phyloP scores from a whole-genome alignment of 2,329 filamentous ascomycete species.

The Hypomyces rosellus region DNA sequence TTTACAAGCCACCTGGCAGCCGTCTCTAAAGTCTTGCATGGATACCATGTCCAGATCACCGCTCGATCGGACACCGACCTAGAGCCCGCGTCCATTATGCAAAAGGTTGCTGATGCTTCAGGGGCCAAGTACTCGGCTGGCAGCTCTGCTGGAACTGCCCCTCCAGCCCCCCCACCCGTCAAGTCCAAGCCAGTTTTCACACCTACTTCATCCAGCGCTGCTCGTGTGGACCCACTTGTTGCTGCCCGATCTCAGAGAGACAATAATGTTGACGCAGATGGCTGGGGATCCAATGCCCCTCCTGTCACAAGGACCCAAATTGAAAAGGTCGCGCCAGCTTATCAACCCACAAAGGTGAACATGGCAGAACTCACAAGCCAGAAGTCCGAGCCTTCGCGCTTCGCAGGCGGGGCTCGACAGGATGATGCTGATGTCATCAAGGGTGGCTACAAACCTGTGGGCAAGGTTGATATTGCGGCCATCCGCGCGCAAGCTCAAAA shows the following conservation, averaged over 20 bases:
- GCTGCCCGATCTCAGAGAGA: slow-evolving; percentile 57
- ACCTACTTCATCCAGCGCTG: slow-evolving; percentile 53
- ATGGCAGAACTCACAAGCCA: slow-evolving; percentile 77
- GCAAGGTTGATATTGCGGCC: slow-evolving; percentile 95
- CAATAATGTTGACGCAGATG: slow-evolving; percentile 68
- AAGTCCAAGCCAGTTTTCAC: slow-evolving; percentile 90
- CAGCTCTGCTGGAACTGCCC: slow-evolving; percentile 46
- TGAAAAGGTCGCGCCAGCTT: slow-evolving; percentile 87
- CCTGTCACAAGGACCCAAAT: slow-evolving; percentile 78
- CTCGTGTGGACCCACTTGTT: slow-evolving; percentile 59
- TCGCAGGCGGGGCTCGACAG: slow-evolving; percentile 39
- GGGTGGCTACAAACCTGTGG: slow-evolving; percentile 87
- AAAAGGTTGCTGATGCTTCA: slow-evolving; percentile 91
- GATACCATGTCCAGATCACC: slow-evolving; percentile 96
- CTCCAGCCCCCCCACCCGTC: slow-evolving; percentile 58
- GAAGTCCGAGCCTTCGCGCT: slow-evolving; percentile 59
- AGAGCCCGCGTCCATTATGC: slow-evolving; percentile 78
- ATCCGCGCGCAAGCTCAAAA: slow-evolving; percentile 70
- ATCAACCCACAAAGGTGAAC: slow-evolving; percentile 93
- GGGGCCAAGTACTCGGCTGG: slow-evolving; percentile 86
- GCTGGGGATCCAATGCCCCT: slow-evolving; percentile 94
- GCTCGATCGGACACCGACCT: slow-evolving; percentile 87
- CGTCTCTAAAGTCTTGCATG: slow-evolving; percentile 87
- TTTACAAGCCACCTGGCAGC: slow-evolving; percentile 91
- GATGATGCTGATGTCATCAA: slow-evolving; percentile 63